Evolutionary conservation across 2,329 filamentous ascomycete genomes (phyloP).

Genomic region (Sporothrix brasiliensis): DNA sequence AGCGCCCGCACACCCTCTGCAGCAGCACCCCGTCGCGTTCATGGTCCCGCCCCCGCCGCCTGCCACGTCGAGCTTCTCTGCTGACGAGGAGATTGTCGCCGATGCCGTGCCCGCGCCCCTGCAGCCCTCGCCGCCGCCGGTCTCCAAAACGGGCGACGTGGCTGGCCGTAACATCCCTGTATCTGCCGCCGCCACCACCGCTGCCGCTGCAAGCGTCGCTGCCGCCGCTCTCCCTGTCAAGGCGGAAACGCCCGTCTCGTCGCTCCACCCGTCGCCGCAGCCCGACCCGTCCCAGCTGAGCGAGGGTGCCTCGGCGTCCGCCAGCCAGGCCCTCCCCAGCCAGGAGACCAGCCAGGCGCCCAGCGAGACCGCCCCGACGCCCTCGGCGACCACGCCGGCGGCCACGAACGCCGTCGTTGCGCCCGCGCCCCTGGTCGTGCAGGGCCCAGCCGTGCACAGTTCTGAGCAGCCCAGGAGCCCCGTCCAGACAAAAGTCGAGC

Average conservation of each 20-base stretch:
- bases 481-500: neutral
- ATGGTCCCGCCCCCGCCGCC: conserved; percentile 16
- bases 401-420: neutral
- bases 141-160: too few relatives aligned
- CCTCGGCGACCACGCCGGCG: neutral
- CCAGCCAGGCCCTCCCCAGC: conserved; percentile 6
- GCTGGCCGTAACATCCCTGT: too few relatives aligned
- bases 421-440: neutral
- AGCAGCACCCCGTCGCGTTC: conserved; percentile 31
- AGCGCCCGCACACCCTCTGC: conserved; percentile 26
- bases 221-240: neutral
- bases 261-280: conserved; percentile 30
- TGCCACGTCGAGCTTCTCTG: neutral
- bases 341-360: conserved; percentile 15
- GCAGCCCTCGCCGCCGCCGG: neutral
- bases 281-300: conserved; percentile 23
- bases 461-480: neutral
- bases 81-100: neutral
- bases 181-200: neutral
- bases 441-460: neutral
- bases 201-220: too few relatives aligned
- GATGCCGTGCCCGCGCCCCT: conserved; percentile 14
- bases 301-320: neutral
- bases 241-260: conserved; percentile 29
- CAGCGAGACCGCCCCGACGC: conserved; percentile 10